phyloP scores from a whole-genome alignment of 129 eudicot species.

The Artemisia tridentata region DNA sequence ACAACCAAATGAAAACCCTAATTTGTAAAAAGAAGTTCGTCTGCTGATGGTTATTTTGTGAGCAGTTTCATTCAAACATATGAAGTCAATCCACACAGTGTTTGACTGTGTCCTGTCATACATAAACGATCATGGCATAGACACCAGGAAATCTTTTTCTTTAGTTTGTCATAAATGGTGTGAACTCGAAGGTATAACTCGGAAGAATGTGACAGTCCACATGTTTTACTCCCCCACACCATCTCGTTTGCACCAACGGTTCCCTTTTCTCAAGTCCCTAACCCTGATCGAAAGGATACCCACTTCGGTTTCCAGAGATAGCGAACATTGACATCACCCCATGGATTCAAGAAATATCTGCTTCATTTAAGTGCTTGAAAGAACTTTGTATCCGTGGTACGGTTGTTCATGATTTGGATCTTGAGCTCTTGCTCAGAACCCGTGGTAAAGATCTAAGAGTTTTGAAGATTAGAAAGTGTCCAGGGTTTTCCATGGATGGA shows the following conservation, averaged over 20 bases:
- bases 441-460: background rate
- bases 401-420: background rate
- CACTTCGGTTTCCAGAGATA: too few species aligned
- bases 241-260: background rate
- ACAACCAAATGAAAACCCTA: too few species aligned
- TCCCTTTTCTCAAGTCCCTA: background rate
- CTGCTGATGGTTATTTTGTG: too few species aligned
- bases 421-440: background rate
- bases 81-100: background rate
- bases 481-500: background rate
- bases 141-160: background rate
- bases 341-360: background rate
- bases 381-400: background rate
- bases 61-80: too few species aligned
- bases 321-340: background rate
- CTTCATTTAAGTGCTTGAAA: background rate
- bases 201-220: background rate
- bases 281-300: background rate
- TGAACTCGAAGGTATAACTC: background rate
- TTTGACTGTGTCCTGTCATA: background rate
- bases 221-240: background rate
- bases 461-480: background rate
- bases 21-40: too few species aligned
- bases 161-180: constrained; percentile 1
- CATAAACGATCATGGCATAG: background rate